These are phyloP conservation scores for Ulota crispa DNA, from an alignment of 225 moss, liverwort and hornwort genomes.

Conservation along the genomic window DNA sequence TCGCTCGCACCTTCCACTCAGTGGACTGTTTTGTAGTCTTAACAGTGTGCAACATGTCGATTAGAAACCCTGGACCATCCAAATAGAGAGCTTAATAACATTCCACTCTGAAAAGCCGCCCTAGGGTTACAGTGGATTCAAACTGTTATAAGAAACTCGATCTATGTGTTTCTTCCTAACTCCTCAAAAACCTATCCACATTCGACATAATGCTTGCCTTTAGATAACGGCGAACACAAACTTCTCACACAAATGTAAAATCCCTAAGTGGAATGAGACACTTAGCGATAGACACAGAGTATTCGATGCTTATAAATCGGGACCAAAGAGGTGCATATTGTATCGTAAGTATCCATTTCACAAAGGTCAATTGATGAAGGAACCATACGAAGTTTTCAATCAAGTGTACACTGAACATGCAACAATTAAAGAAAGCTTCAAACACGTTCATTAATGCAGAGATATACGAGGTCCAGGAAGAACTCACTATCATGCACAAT, in stretches of 20 bases:
- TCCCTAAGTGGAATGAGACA: neutral
- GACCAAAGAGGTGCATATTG: neutral
- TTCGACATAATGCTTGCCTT: neutral
- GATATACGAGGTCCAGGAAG: neutral
- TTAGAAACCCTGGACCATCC: constrained; percentile 64
- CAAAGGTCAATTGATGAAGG: neutral
- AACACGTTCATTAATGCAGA: neutral
- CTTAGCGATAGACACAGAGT: neutral
- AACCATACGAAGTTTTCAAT: neutral
- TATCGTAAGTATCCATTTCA: neutral
- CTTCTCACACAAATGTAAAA: neutral
- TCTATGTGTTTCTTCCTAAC: neutral
- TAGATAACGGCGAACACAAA: neutral
- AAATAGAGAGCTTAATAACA: neutral
- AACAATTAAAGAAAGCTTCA: neutral
- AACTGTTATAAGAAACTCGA: constrained; percentile 2
- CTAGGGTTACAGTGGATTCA: constrained; percentile 15
- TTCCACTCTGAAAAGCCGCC: neutral
- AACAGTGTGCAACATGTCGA: constrained; percentile 81
- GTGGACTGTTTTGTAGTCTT: constrained; percentile 56
- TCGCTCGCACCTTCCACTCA: constrained; percentile 79
- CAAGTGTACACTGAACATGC: neutral
- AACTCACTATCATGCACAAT: constrained; percentile 54
- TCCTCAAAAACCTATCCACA: constrained; percentile 6
- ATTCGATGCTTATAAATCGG: neutral